A percentile compares a stretch with the other conserved stretches of the same genome.
Evolutionary conservation across 1,139 yeast species (phyloP).

Genomic region (Pichia sp.): DNA sequence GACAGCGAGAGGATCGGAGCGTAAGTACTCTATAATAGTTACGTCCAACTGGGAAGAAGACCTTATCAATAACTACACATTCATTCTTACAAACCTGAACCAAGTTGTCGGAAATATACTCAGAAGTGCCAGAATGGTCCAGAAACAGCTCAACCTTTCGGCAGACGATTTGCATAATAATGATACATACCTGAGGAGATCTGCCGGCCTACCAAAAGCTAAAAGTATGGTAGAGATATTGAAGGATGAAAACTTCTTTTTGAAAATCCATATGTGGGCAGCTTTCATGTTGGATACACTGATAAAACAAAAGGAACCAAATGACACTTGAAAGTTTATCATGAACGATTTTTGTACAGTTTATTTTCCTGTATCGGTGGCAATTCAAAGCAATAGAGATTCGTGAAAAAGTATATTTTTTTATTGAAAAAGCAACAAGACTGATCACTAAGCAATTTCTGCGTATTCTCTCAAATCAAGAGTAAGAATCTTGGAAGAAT

Average conservation of each 20-base stretch:
- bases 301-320: conserved; percentile 6
- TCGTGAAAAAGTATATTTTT: not conserved
- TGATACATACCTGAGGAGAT: conserved; percentile 51
- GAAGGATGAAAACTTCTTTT: conserved; percentile 54
- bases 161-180: conserved; percentile 37
- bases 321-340: not conserved
- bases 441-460: conserved; percentile 24
- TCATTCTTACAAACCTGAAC: conserved; percentile 45
- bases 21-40: conserved; percentile 65
- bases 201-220: conserved; percentile 46
- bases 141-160: conserved; percentile 1
- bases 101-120: conserved; percentile 12
- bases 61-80: conserved; percentile 55
- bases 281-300: conserved; percentile 40
- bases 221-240: conserved; percentile 57
- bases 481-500: conserved; percentile 73
- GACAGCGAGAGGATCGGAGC: conserved; percentile 74
- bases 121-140: conserved; percentile 1
- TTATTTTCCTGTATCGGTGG: no score
- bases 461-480: conserved; percentile 64
- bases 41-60: conserved; percentile 54
- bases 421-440: not conserved
- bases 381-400: no score
- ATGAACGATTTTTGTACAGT: no score
- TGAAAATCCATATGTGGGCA: conserved; percentile 66